Evolutionary conservation across 768 basidiomycete genomes (phyloP).

Genomic region (Dictyophora rubrovolvata): DNA sequence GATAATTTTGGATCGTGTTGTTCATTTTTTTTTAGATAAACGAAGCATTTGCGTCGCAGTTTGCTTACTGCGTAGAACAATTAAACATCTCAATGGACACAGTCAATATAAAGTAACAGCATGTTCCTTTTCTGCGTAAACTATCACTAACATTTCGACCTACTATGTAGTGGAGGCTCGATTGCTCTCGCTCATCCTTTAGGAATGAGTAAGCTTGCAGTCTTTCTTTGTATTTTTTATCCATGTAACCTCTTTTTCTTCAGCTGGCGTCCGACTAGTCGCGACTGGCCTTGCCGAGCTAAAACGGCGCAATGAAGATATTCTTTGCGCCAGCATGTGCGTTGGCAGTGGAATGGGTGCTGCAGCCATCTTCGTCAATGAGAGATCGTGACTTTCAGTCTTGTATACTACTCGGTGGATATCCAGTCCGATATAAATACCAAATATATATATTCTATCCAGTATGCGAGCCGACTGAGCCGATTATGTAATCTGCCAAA

Average conservation of each 20-base stretch:
- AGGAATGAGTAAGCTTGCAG: constrained; percentile 61
- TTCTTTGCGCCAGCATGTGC: constrained; percentile 78
- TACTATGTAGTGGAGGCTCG: constrained; percentile 68
- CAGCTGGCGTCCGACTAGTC: constrained; percentile 79
- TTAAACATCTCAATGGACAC: constrained; percentile 66
- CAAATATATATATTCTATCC: too few relatives aligned
- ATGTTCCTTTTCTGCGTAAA: constrained; percentile 28
- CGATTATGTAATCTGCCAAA: neutral
- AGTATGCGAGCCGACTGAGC: too few relatives aligned
- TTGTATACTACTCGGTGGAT: neutral
- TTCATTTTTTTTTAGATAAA: constrained; percentile 47
- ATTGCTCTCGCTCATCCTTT: constrained; percentile 78
- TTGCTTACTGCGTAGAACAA: constrained; percentile 83
- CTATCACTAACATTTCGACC: constrained; percentile 20
- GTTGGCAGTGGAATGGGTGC: constrained; percentile 85
- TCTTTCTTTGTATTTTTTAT: neutral
- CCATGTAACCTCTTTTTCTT: neutral
- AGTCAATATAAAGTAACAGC: constrained; percentile 68
- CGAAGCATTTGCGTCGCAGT: constrained; percentile 89
- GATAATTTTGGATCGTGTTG: neutral
- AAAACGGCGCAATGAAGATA: constrained; percentile 50
- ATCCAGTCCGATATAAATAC: neutral
- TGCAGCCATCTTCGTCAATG: constrained; percentile 71
- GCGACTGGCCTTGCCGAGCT: constrained; percentile 83
- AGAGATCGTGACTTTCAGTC: constrained; percentile 24